Percentiles rank a stretch among this genome's conserved stretches.
Conservation (phyloP, 2,329 filamentous ascomycete species). For the Colletotrichum spaethianum region DNA sequence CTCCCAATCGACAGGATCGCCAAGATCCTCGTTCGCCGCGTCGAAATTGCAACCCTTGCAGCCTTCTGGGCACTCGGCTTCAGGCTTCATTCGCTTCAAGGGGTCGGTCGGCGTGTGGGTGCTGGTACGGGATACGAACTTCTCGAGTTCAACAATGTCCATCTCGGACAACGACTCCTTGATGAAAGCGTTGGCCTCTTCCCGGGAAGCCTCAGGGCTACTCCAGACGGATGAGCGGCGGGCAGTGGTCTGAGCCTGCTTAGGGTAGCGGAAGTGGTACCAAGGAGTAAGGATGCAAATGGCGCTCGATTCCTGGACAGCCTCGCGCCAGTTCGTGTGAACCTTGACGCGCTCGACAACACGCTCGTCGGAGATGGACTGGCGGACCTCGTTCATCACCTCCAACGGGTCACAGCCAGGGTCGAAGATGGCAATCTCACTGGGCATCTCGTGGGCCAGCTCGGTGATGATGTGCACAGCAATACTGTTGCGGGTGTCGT, state of each 20-base stretch:
- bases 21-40: slow-evolving; percentile 45
- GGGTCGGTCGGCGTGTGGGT: slow-evolving; percentile 61
- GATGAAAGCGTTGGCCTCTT: slow-evolving; percentile 39
- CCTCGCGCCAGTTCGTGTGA: slow-evolving; percentile 53
- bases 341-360: slow-evolving; percentile 73
- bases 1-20: slow-evolving; percentile 67
- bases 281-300: slow-evolving; percentile 67
- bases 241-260: slow-evolving; percentile 42
- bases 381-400: slow-evolving; percentile 65
- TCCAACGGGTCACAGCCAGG: slow-evolving; percentile 70
- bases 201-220: slow-evolving; percentile 24
- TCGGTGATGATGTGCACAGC: slow-evolving; percentile 77
- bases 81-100: slow-evolving; percentile 53
- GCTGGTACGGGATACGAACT: slow-evolving; percentile 40
- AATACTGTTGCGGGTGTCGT: slow-evolving; percentile 80
- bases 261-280: slow-evolving; percentile 62
- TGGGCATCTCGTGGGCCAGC: slow-evolving; percentile 74
- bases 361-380: slow-evolving; percentile 63
- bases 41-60: slow-evolving; percentile 62
- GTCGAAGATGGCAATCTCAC: slow-evolving; percentile 78
- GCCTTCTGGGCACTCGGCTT: slow-evolving; percentile 63
- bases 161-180: slow-evolving; percentile 46
- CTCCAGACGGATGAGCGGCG: slow-evolving; percentile 40
- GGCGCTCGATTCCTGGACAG: slow-evolving; percentile 51
- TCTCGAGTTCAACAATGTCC: slow-evolving; percentile 48